A percentile compares a stretch with the other conserved stretches of the same genome.
These are phyloP conservation scores for Gracilaria vermiculophylla DNA, from an alignment of 23 red algal species.

Conservation along the genomic window DNA sequence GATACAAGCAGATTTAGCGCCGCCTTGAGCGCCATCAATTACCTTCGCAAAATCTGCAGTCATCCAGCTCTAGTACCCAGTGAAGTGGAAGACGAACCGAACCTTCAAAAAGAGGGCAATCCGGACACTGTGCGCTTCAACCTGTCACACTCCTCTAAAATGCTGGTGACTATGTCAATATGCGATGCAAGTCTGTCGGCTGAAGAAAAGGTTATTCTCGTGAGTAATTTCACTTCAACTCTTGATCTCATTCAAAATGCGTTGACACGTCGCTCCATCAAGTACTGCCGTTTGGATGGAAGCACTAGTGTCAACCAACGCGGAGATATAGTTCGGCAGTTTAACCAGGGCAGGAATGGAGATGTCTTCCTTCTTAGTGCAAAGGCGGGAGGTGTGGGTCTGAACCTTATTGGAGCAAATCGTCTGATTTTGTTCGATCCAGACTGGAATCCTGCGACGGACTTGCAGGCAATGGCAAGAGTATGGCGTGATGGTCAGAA, in stretches of 20 bases:
- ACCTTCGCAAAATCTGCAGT: slow-evolving; percentile 95
- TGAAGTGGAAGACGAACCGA: slow-evolving; percentile 19
- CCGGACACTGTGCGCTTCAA: background rate
- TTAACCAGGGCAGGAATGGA: slow-evolving; percentile 63
- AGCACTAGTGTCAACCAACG: slow-evolving; percentile 70
- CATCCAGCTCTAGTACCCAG: slow-evolving; percentile 68
- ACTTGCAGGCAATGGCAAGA: slow-evolving; percentile 88
- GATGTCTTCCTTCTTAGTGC: slow-evolving; percentile 83
- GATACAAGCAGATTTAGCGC: slow-evolving; percentile 45
- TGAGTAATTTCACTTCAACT: slow-evolving; percentile 71
- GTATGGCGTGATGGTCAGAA: slow-evolving; percentile 96
- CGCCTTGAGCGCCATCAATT: slow-evolving; percentile 79
- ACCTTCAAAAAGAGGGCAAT: background rate
- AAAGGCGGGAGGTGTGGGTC: slow-evolving; percentile 87
- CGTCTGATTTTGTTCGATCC: slow-evolving; percentile 96
- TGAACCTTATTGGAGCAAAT: slow-evolving; percentile 96
- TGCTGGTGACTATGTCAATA: slow-evolving; percentile 63
- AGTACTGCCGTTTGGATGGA: slow-evolving; percentile 88
- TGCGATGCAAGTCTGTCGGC: slow-evolving; percentile 27
- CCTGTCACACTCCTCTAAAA: slow-evolving; percentile 52
- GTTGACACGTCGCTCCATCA: slow-evolving; percentile 29
- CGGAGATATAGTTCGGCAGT: slow-evolving; percentile 71
- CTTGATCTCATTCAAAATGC: slow-evolving; percentile 71
- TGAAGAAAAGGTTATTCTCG: slow-evolving; percentile 59
- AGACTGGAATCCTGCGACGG: slow-evolving; percentile 95